Conservation (phyloP, 2,329 filamentous ascomycete species). For the Hypoxylon sp. region DNA sequence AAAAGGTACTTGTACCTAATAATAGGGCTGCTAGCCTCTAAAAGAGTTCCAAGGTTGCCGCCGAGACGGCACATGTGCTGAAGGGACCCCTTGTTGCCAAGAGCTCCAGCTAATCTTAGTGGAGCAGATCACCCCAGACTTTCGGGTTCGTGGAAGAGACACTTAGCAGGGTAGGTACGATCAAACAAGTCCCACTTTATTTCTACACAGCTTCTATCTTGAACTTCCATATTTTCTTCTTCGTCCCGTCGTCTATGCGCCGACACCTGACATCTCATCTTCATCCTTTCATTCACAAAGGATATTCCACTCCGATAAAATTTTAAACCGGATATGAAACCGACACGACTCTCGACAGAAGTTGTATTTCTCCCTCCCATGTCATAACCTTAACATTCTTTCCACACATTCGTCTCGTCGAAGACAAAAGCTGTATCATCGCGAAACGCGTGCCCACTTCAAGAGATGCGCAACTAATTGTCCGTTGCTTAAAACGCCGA, state of each 20-base stretch:
- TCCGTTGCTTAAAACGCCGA: neutral
- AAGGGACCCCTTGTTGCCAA: neutral
- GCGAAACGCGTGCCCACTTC: neutral
- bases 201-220: slow-evolving; percentile 1
- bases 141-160: slow-evolving; percentile 5
- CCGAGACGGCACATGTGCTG: slow-evolving; percentile 3
- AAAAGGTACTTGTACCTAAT: neutral
- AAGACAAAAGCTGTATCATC: neutral
- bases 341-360: neutral
- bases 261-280: neutral
- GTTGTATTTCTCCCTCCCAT: neutral
- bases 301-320: neutral
- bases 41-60: neutral
- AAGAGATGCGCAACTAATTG: neutral
- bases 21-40: slow-evolving; percentile 25
- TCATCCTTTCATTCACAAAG: neutral
- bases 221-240: neutral
- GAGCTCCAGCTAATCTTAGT: slow-evolving; percentile 14
- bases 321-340: neutral
- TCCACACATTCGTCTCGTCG: neutral
- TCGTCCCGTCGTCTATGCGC: neutral
- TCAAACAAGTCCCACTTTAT: slow-evolving; percentile 11
- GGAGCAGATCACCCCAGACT: slow-evolving; percentile 18
- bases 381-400: neutral
- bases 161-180: neutral